Conservation (phyloP, 108 stramenopile species). For the Skeletonema tropicum region DNA sequence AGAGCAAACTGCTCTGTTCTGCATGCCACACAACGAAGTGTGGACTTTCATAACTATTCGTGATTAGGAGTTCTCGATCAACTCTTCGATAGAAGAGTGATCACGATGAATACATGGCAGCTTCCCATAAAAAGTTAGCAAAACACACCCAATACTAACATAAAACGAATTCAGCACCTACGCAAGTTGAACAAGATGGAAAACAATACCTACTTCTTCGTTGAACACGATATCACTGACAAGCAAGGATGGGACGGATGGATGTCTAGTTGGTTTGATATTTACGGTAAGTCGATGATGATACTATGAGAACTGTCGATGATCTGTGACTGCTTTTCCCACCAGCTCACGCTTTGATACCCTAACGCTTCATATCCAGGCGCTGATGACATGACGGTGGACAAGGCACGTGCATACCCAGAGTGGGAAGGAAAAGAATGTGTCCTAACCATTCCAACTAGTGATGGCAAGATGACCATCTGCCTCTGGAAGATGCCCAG, state of each 20-base stretch:
- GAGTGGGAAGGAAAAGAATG: neutral
- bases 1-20: too few species aligned
- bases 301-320: neutral
- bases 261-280: neutral
- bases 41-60: too few species aligned
- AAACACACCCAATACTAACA: neutral
- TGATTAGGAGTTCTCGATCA: too few species aligned
- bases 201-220: neutral
- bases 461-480: neutral
- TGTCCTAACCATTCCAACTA: neutral
- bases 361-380: neutral
- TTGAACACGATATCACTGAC: neutral
- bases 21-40: too few species aligned
- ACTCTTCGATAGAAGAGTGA: too few species aligned
- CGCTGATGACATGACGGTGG: neutral
- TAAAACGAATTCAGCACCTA: neutral
- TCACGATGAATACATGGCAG: too few species aligned
- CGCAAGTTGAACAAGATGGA: neutral
- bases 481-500: slow-evolving; percentile 1
- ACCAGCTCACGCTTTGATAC: too few species aligned
- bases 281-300: neutral
- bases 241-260: neutral
- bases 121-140: neutral
- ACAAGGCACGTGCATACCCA: neutral
- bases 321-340: too few species aligned